A percentile compares a stretch with the other conserved stretches of the same genome.
Evolutionary conservation across 2,329 filamentous ascomycete genomes (phyloP).

Genomic region (Cucurbitaria berberidis): DNA sequence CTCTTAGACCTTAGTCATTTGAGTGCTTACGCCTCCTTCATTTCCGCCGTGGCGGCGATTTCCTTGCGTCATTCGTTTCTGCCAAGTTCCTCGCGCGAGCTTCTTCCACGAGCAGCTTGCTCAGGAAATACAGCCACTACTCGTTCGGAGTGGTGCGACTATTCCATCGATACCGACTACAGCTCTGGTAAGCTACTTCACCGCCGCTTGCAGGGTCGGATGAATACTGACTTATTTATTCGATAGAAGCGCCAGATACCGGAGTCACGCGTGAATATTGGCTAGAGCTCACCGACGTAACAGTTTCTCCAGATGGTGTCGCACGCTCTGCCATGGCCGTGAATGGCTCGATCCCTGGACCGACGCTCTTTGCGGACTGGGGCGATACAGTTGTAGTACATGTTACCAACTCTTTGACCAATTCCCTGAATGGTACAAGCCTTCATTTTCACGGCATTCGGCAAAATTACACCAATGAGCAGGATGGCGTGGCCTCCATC

Average conservation of each 20-base stretch:
- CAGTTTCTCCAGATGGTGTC: slow-evolving; percentile 62
- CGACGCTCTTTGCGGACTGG: slow-evolving; percentile 51
- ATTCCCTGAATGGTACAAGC: slow-evolving; percentile 37
- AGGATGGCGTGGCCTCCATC: slow-evolving; percentile 42
- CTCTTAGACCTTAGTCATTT: not conserved
- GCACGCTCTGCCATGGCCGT: slow-evolving; percentile 43
- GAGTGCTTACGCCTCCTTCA: not conserved
- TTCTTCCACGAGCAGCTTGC: slow-evolving; percentile 27
- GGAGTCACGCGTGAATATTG: slow-evolving; percentile 60
- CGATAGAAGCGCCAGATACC: slow-evolving; percentile 54
- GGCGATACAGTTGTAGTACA: slow-evolving; percentile 49
- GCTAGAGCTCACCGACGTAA: slow-evolving; percentile 52
- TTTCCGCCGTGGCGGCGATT: not conserved
- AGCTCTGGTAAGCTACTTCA: slow-evolving; percentile 43
- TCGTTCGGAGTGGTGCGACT: slow-evolving; percentile 54
- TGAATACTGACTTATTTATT: not conserved
- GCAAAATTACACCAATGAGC: slow-evolving; percentile 39
- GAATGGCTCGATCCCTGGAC: slow-evolving; percentile 54
- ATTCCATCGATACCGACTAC: slow-evolving; percentile 60
- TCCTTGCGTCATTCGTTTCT: slow-evolving; percentile 4
- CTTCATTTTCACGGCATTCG: slow-evolving; percentile 44
- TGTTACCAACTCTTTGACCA: slow-evolving; percentile 39
- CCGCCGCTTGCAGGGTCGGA: not conserved
- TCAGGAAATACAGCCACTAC: slow-evolving; percentile 39
- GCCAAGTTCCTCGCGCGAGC: not conserved